Percentiles rank a stretch among this genome's conserved stretches.
These are phyloP conservation scores for Rhodofomes roseus DNA, from an alignment of 1,284 basidiomycete genomes.

Conservation along the genomic window DNA sequence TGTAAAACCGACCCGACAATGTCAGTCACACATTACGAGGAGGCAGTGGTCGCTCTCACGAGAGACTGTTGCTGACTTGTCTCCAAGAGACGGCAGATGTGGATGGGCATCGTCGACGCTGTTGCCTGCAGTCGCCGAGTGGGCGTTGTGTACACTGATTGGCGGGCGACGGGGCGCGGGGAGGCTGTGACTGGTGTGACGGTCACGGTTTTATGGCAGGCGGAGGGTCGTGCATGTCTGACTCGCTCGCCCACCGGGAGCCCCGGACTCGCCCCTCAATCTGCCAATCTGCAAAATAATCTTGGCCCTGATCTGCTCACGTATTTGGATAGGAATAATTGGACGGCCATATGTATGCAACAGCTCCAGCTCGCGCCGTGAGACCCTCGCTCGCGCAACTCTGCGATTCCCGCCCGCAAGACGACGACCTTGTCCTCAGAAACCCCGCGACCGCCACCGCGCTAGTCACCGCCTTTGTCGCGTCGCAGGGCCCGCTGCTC, in stretches of 20 bases:
- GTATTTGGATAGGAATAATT: not conserved
- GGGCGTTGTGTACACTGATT: not conserved
- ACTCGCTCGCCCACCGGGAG: not conserved
- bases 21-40: not conserved
- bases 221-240: not conserved
- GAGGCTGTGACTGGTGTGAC: not conserved
- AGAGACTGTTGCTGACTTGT: not conserved
- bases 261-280: not conserved
- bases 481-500: not conserved
- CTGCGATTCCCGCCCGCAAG: not conserved
- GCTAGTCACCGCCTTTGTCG: not conserved
- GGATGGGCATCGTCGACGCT: not conserved
- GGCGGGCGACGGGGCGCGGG: not conserved
- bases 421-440: not conserved
- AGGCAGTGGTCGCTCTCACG: not conserved
- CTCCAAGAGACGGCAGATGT: too few relatives aligned
- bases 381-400: not conserved
- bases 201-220: not conserved
- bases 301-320: slow-evolving; percentile 1
- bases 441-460: not conserved
- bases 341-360: slow-evolving; percentile 1
- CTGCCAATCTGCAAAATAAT: not conserved
- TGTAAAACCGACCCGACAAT: not conserved
- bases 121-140: too few relatives aligned
- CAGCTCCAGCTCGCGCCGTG: not conserved